Conservation (phyloP, 441 rosid genomes). For the Theobroma grandiflorum region DNA sequence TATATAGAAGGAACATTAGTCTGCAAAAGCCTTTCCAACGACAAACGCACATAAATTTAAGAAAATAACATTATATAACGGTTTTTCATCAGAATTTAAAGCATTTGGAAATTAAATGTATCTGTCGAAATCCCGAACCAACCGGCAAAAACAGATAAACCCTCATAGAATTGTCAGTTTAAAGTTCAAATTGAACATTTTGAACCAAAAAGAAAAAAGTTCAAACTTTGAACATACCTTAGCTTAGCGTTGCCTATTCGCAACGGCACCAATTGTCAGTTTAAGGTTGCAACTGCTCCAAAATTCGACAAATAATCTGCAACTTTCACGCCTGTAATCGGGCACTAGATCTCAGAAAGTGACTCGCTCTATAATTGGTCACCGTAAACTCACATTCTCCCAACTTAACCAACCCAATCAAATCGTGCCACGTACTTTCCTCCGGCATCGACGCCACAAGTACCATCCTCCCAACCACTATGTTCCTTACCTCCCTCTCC, state of each 20-base stretch:
- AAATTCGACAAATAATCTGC: neutral
- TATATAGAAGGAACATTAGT: neutral
- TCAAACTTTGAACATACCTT: neutral
- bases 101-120: neutral
- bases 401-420: slow-evolving; percentile 33
- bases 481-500: slow-evolving; percentile 26
- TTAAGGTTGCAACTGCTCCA: neutral
- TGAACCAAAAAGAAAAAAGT: too few relatives aligned
- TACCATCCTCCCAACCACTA: slow-evolving; percentile 38
- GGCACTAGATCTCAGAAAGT: slow-evolving; percentile 37
- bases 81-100: neutral
- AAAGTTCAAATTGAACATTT: neutral
- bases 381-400: slow-evolving; percentile 30
- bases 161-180: neutral
- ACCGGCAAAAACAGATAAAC: neutral
- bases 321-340: neutral
- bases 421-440: slow-evolving; percentile 39
- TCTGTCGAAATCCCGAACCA: neutral
- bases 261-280: neutral
- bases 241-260: neutral
- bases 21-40: neutral
- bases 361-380: slow-evolving; percentile 49
- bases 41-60: neutral
- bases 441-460: slow-evolving; percentile 52
- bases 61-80: neutral